These are phyloP conservation scores for Tetraselmis striata DNA, from an alignment of 139 green algal species.

Conservation along the genomic window DNA sequence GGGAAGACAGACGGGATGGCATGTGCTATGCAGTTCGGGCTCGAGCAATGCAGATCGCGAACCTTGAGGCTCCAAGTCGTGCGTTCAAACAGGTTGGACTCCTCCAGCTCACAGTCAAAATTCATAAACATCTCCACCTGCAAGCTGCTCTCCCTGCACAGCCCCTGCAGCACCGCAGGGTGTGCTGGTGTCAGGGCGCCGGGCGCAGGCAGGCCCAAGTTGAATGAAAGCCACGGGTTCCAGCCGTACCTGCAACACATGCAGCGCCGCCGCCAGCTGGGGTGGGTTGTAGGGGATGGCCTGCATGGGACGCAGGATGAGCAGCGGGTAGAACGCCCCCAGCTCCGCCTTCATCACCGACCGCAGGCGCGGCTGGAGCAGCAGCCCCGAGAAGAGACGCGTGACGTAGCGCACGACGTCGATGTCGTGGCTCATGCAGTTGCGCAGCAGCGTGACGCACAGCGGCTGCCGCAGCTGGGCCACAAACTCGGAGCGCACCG, in stretches of 20 bases:
- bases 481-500: slow-evolving; percentile 43
- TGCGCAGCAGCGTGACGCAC: slow-evolving; percentile 75
- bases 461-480: slow-evolving; percentile 73
- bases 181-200: slow-evolving; percentile 14
- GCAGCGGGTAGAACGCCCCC: slow-evolving; percentile 80
- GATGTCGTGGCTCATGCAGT: slow-evolving; percentile 50
- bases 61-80: slow-evolving; percentile 20
- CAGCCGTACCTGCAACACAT: slow-evolving; percentile 1
- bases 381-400: slow-evolving; percentile 26
- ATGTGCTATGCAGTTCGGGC: too few relatives aligned
- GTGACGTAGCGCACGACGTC: slow-evolving; percentile 12
- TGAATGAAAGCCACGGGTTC: too few relatives aligned
- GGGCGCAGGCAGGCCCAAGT: too few relatives aligned
- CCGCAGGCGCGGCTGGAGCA: slow-evolving; percentile 43
- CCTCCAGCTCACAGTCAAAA: slow-evolving; percentile 86
- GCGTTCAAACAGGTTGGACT: slow-evolving; percentile 76
- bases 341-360: slow-evolving; percentile 70
- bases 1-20: too few relatives aligned
- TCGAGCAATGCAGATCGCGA: too few relatives aligned
- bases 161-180: slow-evolving; percentile 29
- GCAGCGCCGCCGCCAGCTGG: slow-evolving; percentile 5
- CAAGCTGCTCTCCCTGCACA: slow-evolving; percentile 34
- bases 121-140: slow-evolving; percentile 88
- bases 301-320: slow-evolving; percentile 78
- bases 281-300: slow-evolving; percentile 14